Conservation (phyloP, 129 eudicot genomes). For the Lactuca sativa region DNA sequence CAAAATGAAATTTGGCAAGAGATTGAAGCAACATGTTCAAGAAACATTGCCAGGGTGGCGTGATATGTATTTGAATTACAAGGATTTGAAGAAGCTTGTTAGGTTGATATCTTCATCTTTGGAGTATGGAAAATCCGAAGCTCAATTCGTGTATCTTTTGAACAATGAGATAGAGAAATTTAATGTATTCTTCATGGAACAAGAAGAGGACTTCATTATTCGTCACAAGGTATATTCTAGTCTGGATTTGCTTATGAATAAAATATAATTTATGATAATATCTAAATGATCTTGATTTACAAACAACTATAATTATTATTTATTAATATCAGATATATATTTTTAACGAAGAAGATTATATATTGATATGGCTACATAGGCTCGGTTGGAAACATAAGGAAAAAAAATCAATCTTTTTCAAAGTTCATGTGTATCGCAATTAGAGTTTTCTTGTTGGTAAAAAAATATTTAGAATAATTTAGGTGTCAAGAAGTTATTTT, state of each 20-base stretch:
- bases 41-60: conserved; percentile 86
- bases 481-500: neutral
- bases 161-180: conserved; percentile 87
- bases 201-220: conserved; percentile 89
- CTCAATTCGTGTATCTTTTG: conserved; percentile 67
- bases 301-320: neutral
- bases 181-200: conserved; percentile 76
- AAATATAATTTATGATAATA: neutral
- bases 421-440: neutral
- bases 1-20: conserved; percentile 82
- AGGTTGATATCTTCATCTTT: conserved; percentile 53
- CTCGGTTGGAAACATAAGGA: neutral
- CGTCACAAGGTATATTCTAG: conserved; percentile 59
- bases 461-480: no score
- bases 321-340: neutral
- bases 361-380: neutral
- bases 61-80: conserved; percentile 69
- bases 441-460: neutral
- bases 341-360: neutral
- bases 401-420: neutral
- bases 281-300: neutral
- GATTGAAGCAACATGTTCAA: conserved; percentile 73
- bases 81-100: conserved; percentile 75
- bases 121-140: conserved; percentile 51
- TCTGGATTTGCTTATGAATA: conserved; percentile 4